Conservation (phyloP, 2,329 filamentous ascomycete genomes). For the Cladophialophora chaetospira region DNA sequence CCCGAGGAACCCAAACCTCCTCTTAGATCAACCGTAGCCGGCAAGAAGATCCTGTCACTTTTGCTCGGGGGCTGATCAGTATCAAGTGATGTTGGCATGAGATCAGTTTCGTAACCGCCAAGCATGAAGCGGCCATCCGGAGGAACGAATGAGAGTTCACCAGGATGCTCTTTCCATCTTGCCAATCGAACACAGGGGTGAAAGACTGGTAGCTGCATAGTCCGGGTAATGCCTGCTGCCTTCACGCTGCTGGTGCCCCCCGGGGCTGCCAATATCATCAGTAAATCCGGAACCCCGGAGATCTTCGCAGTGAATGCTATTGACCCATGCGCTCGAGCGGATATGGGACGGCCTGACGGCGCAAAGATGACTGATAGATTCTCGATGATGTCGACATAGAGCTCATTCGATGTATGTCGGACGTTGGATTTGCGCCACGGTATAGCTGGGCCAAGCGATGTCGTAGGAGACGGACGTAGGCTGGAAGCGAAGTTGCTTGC, state of each 20-base stretch:
- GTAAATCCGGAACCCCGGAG: constrained; percentile 88
- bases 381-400: constrained; percentile 95
- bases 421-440: constrained; percentile 93
- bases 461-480: constrained; percentile 35
- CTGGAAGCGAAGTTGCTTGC: constrained; percentile 45
- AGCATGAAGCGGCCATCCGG: constrained; percentile 93
- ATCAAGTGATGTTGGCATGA: constrained; percentile 70
- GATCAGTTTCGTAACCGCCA: constrained; percentile 89
- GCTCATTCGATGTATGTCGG: constrained; percentile 91
- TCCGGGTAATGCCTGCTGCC: constrained; percentile 56
- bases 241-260: constrained; percentile 70
- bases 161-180: constrained; percentile 85
- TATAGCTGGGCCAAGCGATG: constrained; percentile 56
- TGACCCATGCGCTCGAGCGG: constrained; percentile 85
- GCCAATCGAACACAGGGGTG: constrained; percentile 91
- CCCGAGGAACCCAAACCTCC: constrained; percentile 74
- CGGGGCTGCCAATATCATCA: constrained; percentile 75
- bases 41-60: constrained; percentile 71
- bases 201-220: constrained; percentile 88
- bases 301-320: constrained; percentile 96
- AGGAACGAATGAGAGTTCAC: constrained; percentile 92
- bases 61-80: constrained; percentile 58
- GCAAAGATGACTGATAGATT: constrained; percentile 84
- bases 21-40: constrained; percentile 77
- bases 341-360: constrained; percentile 82